Percentiles rank a stretch among this genome's conserved stretches.
These are phyloP conservation scores for Sugiyamaella mastotermitis DNA, from an alignment of 805 yeast genomes.

Conservation along the genomic window DNA sequence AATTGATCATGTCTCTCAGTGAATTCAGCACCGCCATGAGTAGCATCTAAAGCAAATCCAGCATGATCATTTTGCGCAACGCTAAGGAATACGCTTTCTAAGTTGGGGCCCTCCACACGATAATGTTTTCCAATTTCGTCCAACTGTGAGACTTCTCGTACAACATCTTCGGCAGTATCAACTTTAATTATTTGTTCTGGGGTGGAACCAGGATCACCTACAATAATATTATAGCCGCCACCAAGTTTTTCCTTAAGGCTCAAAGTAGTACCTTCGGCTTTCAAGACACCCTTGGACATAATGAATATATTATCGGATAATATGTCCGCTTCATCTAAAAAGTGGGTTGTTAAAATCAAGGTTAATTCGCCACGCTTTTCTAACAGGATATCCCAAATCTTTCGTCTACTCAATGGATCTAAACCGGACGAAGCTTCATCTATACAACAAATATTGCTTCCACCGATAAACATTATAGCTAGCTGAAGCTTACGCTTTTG, in stretches of 20 bases:
- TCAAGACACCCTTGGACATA: conserved; percentile 28
- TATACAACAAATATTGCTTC: conserved; percentile 30
- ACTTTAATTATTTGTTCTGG: conserved; percentile 6
- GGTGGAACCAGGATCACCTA: conserved; percentile 15
- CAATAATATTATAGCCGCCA: conserved; percentile 28
- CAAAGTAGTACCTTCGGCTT: conserved; percentile 30
- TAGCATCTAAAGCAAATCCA: conserved; percentile 4
- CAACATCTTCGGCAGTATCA: conserved; percentile 21
- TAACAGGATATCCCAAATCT: conserved; percentile 32
- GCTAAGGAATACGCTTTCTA: conserved; percentile 30
- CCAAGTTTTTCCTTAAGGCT: conserved; percentile 30
- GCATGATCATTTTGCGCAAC: conserved; percentile 26
- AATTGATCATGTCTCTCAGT: neutral
- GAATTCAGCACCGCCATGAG: neutral
- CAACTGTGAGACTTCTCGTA: conserved; percentile 19
- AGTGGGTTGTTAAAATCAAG: conserved; percentile 31
- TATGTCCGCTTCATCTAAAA: conserved; percentile 33
- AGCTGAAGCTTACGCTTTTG: conserved; percentile 33
- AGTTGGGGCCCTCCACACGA: conserved; percentile 30
- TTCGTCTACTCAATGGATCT: conserved; percentile 32
- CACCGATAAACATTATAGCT: conserved; percentile 33
- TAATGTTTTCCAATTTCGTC: conserved; percentile 21
- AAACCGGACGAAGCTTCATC: conserved; percentile 35
- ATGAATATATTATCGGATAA: conserved; percentile 31
- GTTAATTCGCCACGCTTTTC: conserved; percentile 26